These are phyloP conservation scores for Artemisia tridentata DNA, from an alignment of 129 eudicot genomes.

Conservation along the genomic window DNA sequence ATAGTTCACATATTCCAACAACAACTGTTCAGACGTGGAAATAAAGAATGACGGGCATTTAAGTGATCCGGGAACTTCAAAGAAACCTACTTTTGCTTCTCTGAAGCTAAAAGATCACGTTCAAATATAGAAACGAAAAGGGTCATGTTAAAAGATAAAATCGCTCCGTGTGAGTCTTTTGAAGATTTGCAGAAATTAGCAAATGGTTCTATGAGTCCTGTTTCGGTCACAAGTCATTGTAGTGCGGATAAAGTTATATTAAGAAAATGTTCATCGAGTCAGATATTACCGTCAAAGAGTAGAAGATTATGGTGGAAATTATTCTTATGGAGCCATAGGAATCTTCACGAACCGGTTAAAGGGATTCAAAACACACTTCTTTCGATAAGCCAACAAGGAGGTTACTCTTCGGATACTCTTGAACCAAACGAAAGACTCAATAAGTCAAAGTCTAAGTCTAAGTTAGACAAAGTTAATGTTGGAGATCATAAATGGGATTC, in stretches of 20 bases:
- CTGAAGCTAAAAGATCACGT: constrained; percentile 72
- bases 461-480: constrained; percentile 19
- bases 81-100: constrained; percentile 47
- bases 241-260: constrained; percentile 85
- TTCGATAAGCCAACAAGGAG: constrained; percentile 58
- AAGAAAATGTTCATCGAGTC: constrained; percentile 81
- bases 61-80: constrained; percentile 71
- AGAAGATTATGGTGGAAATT: constrained; percentile 88
- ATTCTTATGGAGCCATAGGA: constrained; percentile 91
- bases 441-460: constrained; percentile 38
- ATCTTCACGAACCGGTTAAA: constrained; percentile 45
- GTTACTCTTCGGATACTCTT: constrained; percentile 77
- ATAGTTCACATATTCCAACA: no score
- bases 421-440: constrained; percentile 52
- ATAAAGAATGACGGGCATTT: constrained; percentile 50
- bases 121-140: constrained; percentile 64
- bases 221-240: constrained; percentile 39
- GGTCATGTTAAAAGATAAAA: constrained; percentile 30
- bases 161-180: constrained; percentile 46
- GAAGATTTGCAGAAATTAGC: constrained; percentile 60
- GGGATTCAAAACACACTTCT: constrained; percentile 28
- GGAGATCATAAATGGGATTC: constrained; percentile 45
- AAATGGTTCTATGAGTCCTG: constrained; percentile 48
- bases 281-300: constrained; percentile 80
- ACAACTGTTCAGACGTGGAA: constrained; percentile 30